Base-by-base conservation (phyloP, 768 basidiomycete species). In the Boletus patriciae region DNA sequence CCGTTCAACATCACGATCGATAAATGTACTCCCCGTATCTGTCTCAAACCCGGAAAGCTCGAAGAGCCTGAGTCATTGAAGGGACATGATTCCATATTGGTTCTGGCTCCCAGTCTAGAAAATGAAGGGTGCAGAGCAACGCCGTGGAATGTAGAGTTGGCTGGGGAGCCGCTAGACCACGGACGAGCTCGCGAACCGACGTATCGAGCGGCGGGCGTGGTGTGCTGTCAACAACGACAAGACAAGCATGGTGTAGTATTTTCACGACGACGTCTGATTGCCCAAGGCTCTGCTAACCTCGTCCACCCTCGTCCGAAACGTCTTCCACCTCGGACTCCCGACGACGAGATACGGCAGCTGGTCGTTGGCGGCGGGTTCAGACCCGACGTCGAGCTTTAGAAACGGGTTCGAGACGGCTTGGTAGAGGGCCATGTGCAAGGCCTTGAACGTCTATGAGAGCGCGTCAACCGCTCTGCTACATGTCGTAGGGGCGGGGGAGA, bases 381-480 rank as follows among this genome's bases (percentile, higher is more conserved):
- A 64, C 3, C 80, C 69, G 19, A 76, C 71, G 58, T 84, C 78
- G n/a, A 89, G 76, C 57, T 80, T 86, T 50, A 94, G 77, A 74
- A 96, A 94, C 3, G 94, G 94, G 64, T 95, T 94, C 41, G 90
- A 87, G 46, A 92, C 80, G 23, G 93, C 82, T 36, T 81, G 79
- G 61, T 92, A 89, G 72, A 94, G 94, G 0, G 91, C 89, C 77
- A 90, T 88, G 67, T 96, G 93, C 51, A 95, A 71, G 10, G 94
- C 91, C 66, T 87, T 90, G 79, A 94, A 94, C 41, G 91, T 83
- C 93, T 96, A 64, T 13, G 15, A 33, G 13, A 10, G 6, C 27
- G 18, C 18, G 43, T 46, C 45, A 45, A 12, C 19, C 1, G 13
- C 37, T 7, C 18, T n/a, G n/a, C n/a, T 3, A 27, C 15, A 6